Percentiles rank a stretch among this genome's conserved stretches.
phyloP scores from a whole-genome alignment of 108 stramenopile species.

The Fistulifera solaris region DNA sequence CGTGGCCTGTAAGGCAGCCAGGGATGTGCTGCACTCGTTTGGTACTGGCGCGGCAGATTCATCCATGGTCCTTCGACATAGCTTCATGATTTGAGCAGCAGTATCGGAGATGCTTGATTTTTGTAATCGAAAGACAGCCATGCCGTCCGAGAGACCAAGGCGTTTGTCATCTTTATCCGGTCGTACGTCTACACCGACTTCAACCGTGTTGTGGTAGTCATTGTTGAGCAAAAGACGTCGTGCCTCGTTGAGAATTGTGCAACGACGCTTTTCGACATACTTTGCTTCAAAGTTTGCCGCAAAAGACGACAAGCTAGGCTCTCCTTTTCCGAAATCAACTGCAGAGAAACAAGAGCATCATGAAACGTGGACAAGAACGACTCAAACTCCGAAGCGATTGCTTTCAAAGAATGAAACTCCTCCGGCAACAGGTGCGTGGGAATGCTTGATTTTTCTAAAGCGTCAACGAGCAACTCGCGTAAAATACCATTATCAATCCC shows the following conservation, averaged over 20 bases:
- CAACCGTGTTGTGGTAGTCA: constrained; percentile 76
- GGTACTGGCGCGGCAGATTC: constrained; percentile 30
- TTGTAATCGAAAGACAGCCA: constrained; percentile 51
- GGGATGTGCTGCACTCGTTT: constrained; percentile 3
- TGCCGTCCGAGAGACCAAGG: constrained; percentile 22
- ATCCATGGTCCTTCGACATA: constrained; percentile 59
- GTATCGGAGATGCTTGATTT: constrained; percentile 56
- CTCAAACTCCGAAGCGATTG: constrained; percentile 21
- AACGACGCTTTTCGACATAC: constrained; percentile 58
- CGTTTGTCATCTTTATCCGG: constrained; percentile 21
- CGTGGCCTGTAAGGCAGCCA: constrained; percentile 33
- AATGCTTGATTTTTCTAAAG: constrained; percentile 41
- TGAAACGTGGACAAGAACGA: constrained; percentile 39
- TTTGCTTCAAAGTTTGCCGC: constrained; percentile 31
- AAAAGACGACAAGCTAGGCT: constrained; percentile 15
- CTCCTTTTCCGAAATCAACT: constrained; percentile 13
- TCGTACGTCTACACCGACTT: constrained; percentile 38
- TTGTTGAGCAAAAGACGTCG: constrained; percentile 50
- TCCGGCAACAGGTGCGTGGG: constrained; percentile 23
- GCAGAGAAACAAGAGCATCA: constrained; percentile 20
- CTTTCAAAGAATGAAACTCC: constrained; percentile 23
- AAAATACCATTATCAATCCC: constrained; percentile 34
- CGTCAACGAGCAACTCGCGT: constrained; percentile 34
- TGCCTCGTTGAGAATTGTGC: constrained; percentile 43
- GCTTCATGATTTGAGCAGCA: constrained; percentile 39